Percentiles rank a stretch among this genome's conserved stretches.
These are phyloP conservation scores for Wallacemonas rigidus DNA, from an alignment of 208 protist genomes.

Conservation along the genomic window DNA sequence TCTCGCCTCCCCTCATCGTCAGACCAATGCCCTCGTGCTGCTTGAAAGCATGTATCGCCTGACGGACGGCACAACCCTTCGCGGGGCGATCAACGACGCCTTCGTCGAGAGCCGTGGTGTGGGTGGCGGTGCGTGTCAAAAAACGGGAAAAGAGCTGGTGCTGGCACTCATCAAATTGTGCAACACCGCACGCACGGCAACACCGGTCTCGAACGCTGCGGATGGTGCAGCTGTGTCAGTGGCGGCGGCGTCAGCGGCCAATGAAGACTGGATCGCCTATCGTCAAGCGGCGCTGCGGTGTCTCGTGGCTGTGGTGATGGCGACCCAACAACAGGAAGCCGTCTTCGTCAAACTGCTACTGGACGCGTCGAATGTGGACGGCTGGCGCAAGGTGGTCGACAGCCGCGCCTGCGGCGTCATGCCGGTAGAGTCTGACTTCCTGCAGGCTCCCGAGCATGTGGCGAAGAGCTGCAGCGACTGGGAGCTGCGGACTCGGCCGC, in stretches of 20 bases:
- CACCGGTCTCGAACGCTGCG: neutral
- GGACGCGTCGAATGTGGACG: conserved; percentile 38
- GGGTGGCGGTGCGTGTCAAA: neutral
- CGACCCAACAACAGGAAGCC: conserved; percentile 81
- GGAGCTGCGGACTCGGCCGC: conserved; percentile 20
- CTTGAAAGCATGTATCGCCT: conserved; percentile 73
- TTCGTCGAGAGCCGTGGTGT: conserved; percentile 27
- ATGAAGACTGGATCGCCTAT: conserved; percentile 33
- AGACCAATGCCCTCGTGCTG: conserved; percentile 68
- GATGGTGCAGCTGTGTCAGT: too few species aligned
- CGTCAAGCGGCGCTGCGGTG: conserved; percentile 76
- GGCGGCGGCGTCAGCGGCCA: neutral
- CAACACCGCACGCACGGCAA: conserved; percentile 22
- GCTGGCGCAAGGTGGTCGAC: conserved; percentile 80
- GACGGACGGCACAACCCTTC: conserved; percentile 29
- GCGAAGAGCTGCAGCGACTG: conserved; percentile 30
- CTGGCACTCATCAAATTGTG: conserved; percentile 70
- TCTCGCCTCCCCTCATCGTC: conserved; percentile 6
- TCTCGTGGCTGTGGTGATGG: conserved; percentile 58
- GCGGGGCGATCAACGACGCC: conserved; percentile 49
- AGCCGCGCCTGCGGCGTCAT: conserved; percentile 26
- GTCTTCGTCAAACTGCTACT: conserved; percentile 83
- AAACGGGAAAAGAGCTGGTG: conserved; percentile 84
- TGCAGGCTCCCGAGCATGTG: conserved; percentile 11
- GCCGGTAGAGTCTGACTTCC: conserved; percentile 71